Evolutionary conservation across 306 rosid species (phyloP), one percentile per base, ranked within the genome.

Genomic region (Lathyrus oleraceus): DNA sequence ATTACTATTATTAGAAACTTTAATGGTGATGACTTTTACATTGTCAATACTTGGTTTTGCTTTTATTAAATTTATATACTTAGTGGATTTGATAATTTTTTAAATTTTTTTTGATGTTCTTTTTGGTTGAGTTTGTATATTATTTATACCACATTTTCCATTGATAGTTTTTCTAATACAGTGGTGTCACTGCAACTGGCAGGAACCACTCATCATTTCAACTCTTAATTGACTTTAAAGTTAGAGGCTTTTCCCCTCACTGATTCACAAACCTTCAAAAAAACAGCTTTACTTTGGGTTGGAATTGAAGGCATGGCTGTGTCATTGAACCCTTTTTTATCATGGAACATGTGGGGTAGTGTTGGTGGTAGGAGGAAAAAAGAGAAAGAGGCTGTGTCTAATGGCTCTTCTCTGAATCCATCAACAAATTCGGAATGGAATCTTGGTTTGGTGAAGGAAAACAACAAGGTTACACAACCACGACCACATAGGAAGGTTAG

Each of bases 291-390:
- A 15, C 23, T 59, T 60, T 9, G 3, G 0, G 10, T 32, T 53
- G 32, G 30, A 14, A 0, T 16, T 61, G 8, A n/a, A 17, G n/a
- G 20, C 54, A 87, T 88, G 97, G 80, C 91, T 6, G 78, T 88
- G 42, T 88, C 92, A 21, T 72, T 91, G 21, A 76, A 83, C 39
- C 88, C 89, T 75, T 77, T 87, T 5, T 36, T 28, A 51, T 78
- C 95, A 7, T 77, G 87, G 89, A 75, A 85, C 73, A 67, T 80
- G 71, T 85, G 91, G 91, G 74, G 87, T 52, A 83, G 86, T 25
- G 52, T 8, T 25, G 52, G 19, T 76, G 43, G 32, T 8, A 21
- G 47, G 12, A 56, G 17, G 1, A 25, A 9, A 10, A 86, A 85
- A 58, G 87, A 85, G 69, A 85, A 83, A 61, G 86, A 85, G 77